A percentile compares a stretch with the other conserved stretches of the same genome.
phyloP scores from a whole-genome alignment of 768 basidiomycete genomes.

The Rhodosporidiobolus odoratus region DNA sequence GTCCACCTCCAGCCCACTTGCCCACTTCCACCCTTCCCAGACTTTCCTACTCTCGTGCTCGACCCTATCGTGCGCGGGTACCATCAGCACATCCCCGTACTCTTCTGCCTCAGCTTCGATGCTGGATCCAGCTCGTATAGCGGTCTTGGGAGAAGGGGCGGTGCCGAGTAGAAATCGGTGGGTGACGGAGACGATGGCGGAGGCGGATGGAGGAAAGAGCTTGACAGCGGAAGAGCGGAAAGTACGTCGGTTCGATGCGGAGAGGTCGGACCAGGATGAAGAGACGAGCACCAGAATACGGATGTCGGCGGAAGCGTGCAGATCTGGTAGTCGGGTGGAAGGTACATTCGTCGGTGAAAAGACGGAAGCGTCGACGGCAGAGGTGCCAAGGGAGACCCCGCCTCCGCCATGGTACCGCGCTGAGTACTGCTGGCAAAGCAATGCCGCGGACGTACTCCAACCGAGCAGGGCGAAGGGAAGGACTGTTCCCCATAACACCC shows the following conservation, averaged over 20 bases:
- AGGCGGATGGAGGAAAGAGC: no score
- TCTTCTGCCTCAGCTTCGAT: constrained; percentile 34
- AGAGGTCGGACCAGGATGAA: constrained; percentile 34
- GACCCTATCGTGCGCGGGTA: constrained; percentile 19
- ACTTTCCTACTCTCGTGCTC: constrained; percentile 24
- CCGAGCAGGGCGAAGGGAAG: constrained; percentile 31
- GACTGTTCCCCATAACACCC: constrained; percentile 34
- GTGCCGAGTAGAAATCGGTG: constrained; percentile 36
- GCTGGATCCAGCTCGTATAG: constrained; percentile 4
- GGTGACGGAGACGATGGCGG: constrained; percentile 17
- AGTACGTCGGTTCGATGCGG: constrained; percentile 24
- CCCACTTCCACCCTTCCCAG: constrained; percentile 31
- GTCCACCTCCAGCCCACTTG: constrained; percentile 20
- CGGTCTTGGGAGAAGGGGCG: constrained; percentile 30
- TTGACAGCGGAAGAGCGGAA: constrained; percentile 22
- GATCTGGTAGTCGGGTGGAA: background rate
- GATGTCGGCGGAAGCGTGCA: background rate
- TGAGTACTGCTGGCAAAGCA: constrained; percentile 34
- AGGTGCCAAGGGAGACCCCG: constrained; percentile 17
- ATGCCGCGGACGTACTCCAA: constrained; percentile 24
- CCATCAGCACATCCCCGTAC: constrained; percentile 29
- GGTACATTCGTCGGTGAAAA: background rate
- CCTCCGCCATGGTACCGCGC: constrained; percentile 36
- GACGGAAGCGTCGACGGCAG: background rate
- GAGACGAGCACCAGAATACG: constrained; percentile 32